Evolutionary conservation across 345 rosid species (phyloP), one percentile per base, ranked within the genome.

Genomic region (Eucalyptus fibrosa): DNA sequence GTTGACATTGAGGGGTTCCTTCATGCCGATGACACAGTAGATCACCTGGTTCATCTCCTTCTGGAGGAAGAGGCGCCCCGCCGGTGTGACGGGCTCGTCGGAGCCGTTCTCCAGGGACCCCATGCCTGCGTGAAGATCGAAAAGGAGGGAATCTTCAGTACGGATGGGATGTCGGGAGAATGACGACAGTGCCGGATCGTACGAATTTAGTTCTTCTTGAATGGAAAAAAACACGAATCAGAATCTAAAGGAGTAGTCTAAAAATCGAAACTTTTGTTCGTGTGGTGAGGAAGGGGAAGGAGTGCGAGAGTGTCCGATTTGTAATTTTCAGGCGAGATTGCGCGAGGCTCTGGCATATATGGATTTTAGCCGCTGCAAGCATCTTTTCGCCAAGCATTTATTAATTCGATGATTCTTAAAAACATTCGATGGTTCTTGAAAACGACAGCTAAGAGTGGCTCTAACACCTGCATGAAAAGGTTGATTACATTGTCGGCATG

Each of bases 21-120:
- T 80, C 30, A 90, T 42, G 11, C 95, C 95, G 55, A 93, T 23
- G 45, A 88, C 91, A n/a, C 94, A 91, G 93, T 94, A 94, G 94
- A 94, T 93, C 47, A 95, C 87, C 8, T 91, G 91, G 92, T 91
- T 72, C 90, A 91, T 67, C 24, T 91, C 92, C 6, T 95, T 94
- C 90, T 86, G 94, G 86, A 94, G 90, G 88, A 95, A 94, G 28
- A 94, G 89, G 26, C 96, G 89, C 28, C 96, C 96, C 17, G 93
- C 91, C 2, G 96, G 97, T 9, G 96, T 92, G 62, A 94, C 47
- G 4, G 96, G 96, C 90, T 95, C 94, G 87, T 90, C 93, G 81
- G 65, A 16, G 30, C 91, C 88, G 69, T 10, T 59, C n/a, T 59
- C 65, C n/a, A 4, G 65, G 7, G 15, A 59, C n/a, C n/a, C n/a